Conservation (phyloP, 2,329 filamentous ascomycete genomes). For the Penicillium sp. region DNA sequence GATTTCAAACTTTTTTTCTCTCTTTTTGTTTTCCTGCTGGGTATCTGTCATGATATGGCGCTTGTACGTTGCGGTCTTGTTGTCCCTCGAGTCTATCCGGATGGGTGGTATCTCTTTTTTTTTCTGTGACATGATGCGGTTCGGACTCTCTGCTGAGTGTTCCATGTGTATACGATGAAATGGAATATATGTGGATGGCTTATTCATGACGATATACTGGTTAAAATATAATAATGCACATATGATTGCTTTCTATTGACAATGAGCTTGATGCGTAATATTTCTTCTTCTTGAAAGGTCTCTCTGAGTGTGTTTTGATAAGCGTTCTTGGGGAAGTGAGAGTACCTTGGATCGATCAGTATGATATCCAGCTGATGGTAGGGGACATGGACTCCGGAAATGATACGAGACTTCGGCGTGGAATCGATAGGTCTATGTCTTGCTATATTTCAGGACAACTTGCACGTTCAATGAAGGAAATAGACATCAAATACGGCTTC, state of each 20-base stretch:
- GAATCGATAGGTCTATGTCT: background rate
- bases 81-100: conserved; percentile 1
- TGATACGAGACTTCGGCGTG: background rate
- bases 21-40: background rate
- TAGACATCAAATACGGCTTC: background rate
- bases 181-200: conserved; percentile 7
- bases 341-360: too few species aligned
- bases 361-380: too few species aligned
- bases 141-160: background rate
- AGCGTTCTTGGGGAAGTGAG: too few species aligned
- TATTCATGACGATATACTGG: background rate
- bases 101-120: background rate
- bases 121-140: background rate
- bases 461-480: background rate
- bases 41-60: conserved; percentile 5
- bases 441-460: background rate
- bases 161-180: conserved; percentile 12
- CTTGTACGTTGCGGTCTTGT: conserved; percentile 12
- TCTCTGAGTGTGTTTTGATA: too few species aligned
- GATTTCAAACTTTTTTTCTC: conserved; percentile 6
- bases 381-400: too few species aligned
- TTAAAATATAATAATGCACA: background rate
- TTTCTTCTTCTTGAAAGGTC: background rate
- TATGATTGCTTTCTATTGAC: background rate
- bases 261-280: background rate